Percentiles rank a stretch among this genome's conserved stretches.
phyloP scores from a whole-genome alignment of 73 alveolate species.

The Paramecium sonneborni region DNA sequence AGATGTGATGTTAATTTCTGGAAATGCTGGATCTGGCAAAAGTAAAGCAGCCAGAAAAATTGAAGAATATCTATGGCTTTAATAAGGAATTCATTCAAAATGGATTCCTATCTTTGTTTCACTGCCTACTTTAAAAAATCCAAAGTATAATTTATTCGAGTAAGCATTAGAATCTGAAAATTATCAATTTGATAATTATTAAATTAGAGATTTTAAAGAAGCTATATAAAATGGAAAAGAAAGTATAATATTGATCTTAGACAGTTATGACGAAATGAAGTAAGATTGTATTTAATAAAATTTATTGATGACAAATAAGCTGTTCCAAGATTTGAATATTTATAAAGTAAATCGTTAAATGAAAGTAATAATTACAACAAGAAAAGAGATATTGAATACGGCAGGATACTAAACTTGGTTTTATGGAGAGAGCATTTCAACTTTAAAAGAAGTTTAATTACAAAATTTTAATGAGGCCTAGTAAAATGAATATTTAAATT shows the following conservation, averaged over 20 bases:
- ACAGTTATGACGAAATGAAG: conserved; percentile 15
- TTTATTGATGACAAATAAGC: not conserved
- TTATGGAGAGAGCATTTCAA: not conserved
- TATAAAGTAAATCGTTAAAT: not conserved
- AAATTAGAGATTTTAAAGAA: not conserved
- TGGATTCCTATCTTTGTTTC: not conserved
- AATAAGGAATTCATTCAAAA: not conserved
- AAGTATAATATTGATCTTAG: not conserved
- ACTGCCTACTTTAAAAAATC: not conserved
- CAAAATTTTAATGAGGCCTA: not conserved
- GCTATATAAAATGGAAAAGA: not conserved
- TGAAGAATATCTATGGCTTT: not conserved
- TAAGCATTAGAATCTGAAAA: not conserved
- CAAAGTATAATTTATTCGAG: not conserved
- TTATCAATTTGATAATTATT: not conserved
- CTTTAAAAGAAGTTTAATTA: not conserved
- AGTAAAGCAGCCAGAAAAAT: conserved; percentile 19
- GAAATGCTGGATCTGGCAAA: conserved; percentile 29
- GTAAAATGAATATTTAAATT: not conserved
- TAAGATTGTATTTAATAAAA: not conserved
- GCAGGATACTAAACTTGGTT: not conserved
- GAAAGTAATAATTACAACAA: not conserved
- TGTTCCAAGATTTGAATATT: not conserved
- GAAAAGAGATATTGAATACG: not conserved
- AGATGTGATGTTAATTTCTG: not conserved